Evolutionary conservation across 2,329 filamentous ascomycete species (phyloP).

Genomic region (Apiospora kogelbergensis): DNA sequence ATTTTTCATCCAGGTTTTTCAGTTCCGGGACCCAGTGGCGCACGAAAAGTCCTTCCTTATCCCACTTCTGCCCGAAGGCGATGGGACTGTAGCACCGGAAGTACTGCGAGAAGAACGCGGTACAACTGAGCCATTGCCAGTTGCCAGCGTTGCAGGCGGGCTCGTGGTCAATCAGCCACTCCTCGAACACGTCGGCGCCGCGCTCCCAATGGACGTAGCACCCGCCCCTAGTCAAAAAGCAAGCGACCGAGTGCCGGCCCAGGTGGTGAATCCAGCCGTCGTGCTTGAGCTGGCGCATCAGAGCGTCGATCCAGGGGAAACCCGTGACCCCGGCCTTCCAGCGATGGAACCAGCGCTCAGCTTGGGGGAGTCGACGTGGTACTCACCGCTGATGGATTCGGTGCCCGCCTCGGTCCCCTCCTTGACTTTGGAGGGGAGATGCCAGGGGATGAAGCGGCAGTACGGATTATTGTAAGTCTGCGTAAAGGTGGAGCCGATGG

Average conservation of each 20-base stretch:
- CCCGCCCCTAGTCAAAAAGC: conserved; percentile 76
- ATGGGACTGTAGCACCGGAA: conserved; percentile 70
- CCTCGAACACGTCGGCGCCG: conserved; percentile 76
- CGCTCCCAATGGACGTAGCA: conserved; percentile 80
- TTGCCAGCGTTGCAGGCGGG: conserved; percentile 72
- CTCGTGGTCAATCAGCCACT: conserved; percentile 74
- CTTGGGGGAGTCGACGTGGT: conserved; percentile 63
- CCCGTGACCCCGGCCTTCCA: conserved; percentile 71
- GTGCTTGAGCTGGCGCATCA: conserved; percentile 71
- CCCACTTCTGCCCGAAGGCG: conserved; percentile 74
- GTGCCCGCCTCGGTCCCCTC: conserved; percentile 39
- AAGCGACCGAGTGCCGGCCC: conserved; percentile 74
- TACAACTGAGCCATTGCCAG: conserved; percentile 77
- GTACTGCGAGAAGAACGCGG: conserved; percentile 73
- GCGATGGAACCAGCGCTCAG: conserved; percentile 65
- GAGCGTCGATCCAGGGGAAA: conserved; percentile 78
- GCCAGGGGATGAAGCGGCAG: conserved; percentile 78
- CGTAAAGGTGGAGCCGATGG: conserved; percentile 61
- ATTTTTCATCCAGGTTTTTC: conserved; percentile 60
- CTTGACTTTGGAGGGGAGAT: conserved; percentile 63
- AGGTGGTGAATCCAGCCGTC: conserved; percentile 84
- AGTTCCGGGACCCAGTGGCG: conserved; percentile 68
- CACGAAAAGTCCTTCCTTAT: conserved; percentile 65
- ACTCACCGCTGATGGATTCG: conserved; percentile 54
- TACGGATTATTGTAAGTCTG: conserved; percentile 66